These are phyloP conservation scores for Gossypium gossypioides DNA, from an alignment of 441 rosid species.

Conservation along the genomic window DNA sequence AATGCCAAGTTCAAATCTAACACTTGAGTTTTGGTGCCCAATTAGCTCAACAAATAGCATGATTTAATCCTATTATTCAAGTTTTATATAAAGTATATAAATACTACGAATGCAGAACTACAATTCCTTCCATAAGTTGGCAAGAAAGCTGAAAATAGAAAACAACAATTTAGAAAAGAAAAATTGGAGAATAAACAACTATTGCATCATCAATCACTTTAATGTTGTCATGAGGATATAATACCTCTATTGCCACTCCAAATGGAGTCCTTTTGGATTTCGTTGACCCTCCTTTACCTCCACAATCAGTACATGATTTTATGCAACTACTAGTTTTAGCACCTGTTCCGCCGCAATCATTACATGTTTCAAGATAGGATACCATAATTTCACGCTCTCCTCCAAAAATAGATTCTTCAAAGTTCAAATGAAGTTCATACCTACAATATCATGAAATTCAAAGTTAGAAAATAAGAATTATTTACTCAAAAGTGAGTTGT, in stretches of 20 bases:
- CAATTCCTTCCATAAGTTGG: neutral
- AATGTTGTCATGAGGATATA: conserved; percentile 4
- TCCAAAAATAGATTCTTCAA: conserved; percentile 82
- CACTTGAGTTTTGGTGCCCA: neutral
- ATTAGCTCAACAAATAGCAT: neutral
- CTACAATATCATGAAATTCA: conserved; percentile 26
- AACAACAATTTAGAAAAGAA: neutral
- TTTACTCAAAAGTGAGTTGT: neutral
- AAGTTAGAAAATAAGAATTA: conserved; percentile 5
- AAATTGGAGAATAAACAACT: neutral
- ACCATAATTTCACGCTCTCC: conserved; percentile 55
- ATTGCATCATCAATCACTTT: conserved; percentile 9
- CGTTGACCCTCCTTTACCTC: conserved; percentile 72
- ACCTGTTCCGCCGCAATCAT: conserved; percentile 71
- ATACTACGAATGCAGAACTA: neutral
- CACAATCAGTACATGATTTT: conserved; percentile 55
- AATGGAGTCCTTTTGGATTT: conserved; percentile 72
- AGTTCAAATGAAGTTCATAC: conserved; percentile 62
- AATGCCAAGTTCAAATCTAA: neutral
- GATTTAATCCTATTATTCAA: neutral
- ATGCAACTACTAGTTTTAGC: conserved; percentile 56
- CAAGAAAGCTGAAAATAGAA: neutral
- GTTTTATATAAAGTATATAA: neutral
- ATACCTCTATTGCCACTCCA: conserved; percentile 84
- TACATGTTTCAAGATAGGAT: conserved; percentile 63